Evolutionary conservation across 129 eudicot species (phyloP).

Genomic region (Escallonia rubra): DNA sequence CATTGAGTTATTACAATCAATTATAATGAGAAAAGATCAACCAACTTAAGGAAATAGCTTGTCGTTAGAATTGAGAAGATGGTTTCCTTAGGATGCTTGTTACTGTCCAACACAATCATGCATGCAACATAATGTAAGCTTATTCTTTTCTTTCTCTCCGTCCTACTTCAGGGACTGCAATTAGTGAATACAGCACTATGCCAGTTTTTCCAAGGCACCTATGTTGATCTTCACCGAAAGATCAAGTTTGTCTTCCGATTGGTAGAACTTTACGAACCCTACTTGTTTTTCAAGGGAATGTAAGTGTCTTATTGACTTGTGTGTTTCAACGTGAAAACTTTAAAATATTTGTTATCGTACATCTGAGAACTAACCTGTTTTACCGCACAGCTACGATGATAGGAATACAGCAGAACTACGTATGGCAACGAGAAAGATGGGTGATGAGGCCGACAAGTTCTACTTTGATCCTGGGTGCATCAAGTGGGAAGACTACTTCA

Average conservation of each 20-base stretch:
- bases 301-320: slow-evolving; percentile 32
- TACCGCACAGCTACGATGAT: slow-evolving; percentile 58
- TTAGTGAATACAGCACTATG: slow-evolving; percentile 48
- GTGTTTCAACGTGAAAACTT: background rate
- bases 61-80: too few species aligned
- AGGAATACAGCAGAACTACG: slow-evolving; percentile 75
- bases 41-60: too few species aligned
- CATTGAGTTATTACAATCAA: too few species aligned
- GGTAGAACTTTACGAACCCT: slow-evolving; percentile 75
- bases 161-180: slow-evolving; percentile 43
- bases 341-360: background rate
- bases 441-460: slow-evolving; percentile 40
- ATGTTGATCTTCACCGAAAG: slow-evolving; percentile 45
- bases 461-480: slow-evolving; percentile 74
- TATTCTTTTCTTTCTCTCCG: background rate
- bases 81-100: too few species aligned
- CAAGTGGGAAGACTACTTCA: slow-evolving; percentile 75
- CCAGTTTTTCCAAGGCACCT: slow-evolving; percentile 51
- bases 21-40: too few species aligned
- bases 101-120: too few species aligned
- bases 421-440: slow-evolving; percentile 36
- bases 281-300: slow-evolving; percentile 79
- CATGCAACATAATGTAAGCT: too few species aligned
- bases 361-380: background rate
- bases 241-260: slow-evolving; percentile 52